These are phyloP conservation scores for Chamaecrista fasciculata DNA, from an alignment of 306 rosid genomes.

Conservation along the genomic window DNA sequence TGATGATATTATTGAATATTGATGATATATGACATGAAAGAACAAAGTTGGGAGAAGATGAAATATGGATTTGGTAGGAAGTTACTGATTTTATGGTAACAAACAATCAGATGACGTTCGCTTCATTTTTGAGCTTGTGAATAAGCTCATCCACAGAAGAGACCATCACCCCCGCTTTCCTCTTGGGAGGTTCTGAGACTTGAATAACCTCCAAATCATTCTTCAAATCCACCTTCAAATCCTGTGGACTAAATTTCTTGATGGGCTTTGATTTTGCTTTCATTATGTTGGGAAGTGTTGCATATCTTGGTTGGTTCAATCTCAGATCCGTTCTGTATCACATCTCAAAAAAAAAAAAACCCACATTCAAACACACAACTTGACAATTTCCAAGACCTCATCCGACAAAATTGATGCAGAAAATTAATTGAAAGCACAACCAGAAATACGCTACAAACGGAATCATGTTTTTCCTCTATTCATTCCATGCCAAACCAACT, in stretches of 20 bases:
- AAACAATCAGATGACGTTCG: conserved; percentile 41
- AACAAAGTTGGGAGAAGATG: conserved; percentile 3
- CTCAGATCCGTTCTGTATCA: conserved; percentile 81
- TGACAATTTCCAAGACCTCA: no score
- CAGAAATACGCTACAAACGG: neutral
- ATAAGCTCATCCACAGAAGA: conserved; percentile 89
- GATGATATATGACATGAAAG: no score
- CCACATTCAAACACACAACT: neutral
- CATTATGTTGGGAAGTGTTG: conserved; percentile 97
- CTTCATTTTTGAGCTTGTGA: conserved; percentile 83
- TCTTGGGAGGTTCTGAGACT: conserved; percentile 89
- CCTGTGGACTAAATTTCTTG: conserved; percentile 67
- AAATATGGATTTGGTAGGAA: conserved; percentile 19
- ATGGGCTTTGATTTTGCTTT: conserved; percentile 85
- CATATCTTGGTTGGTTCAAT: conserved; percentile 91
- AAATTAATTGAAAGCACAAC: neutral
- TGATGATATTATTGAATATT: no score
- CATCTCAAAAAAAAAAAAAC: conserved; percentile 7
- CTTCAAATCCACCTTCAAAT: conserved; percentile 70
- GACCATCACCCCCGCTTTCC: conserved; percentile 77
- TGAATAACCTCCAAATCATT: conserved; percentile 73
- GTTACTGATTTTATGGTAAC: neutral
- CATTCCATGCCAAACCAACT: neutral
- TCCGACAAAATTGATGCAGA: neutral
- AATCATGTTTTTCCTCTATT: neutral